Evolutionary conservation across 345 rosid species (phyloP).

Genomic region (Euphorbia lathyris): DNA sequence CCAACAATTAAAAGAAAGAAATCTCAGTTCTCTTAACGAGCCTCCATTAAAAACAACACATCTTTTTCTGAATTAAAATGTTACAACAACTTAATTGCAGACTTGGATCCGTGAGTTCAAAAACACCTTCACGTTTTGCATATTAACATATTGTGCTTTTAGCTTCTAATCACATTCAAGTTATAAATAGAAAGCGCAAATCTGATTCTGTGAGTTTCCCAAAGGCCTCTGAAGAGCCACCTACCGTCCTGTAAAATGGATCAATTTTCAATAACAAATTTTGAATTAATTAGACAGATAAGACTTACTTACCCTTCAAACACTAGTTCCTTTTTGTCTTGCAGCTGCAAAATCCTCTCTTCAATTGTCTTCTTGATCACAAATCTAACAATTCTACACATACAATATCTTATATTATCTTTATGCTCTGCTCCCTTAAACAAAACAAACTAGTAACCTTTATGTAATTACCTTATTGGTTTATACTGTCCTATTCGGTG

Average conservation of each 20-base stretch:
- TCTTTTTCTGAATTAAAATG: no score
- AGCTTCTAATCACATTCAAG: constrained; percentile 13
- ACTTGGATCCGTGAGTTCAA: no score
- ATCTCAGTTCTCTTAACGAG: no score
- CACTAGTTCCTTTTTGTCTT: constrained; percentile 87
- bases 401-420: constrained; percentile 1
- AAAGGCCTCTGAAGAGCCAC: constrained; percentile 81
- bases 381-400: constrained; percentile 70
- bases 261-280: neutral
- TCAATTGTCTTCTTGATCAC: constrained; percentile 88
- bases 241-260: constrained; percentile 59
- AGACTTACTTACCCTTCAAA: constrained; percentile 94
- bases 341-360: constrained; percentile 90
- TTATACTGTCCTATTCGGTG: constrained; percentile 96
- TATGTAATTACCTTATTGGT: constrained; percentile 71
- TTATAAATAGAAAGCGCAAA: constrained; percentile 65
- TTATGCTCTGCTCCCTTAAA: neutral
- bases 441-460: neutral
- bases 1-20: no score
- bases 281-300: no score
- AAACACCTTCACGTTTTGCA: no score
- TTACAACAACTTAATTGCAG: no score
- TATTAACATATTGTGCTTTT: neutral
- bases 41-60: no score
- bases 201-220: constrained; percentile 77